Base-by-base conservation (phyloP, 345 rosid species). In the Iberis pinnata region DNA sequence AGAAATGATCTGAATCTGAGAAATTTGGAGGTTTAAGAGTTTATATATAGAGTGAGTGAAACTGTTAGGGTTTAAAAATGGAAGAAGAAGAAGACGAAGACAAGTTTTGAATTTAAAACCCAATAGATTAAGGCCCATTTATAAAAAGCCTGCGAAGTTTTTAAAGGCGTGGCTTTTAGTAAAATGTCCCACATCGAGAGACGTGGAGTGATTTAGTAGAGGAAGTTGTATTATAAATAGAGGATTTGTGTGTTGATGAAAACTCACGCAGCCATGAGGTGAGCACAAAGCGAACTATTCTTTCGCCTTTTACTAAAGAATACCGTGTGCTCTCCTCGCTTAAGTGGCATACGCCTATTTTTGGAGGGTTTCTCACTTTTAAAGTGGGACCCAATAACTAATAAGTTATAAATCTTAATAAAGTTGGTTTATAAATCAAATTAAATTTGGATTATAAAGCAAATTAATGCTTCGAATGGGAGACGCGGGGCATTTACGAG, bases 291-390 rank as follows among this genome's bases (percentile, higher is more conserved):
- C 65, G 60, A 66, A 66, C 71, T 58, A 65, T 65, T 64, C 52
- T 66, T 66, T 66, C 70, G 55, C 70, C 70, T 58, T 66, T 66
- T 66, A 58, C 70, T 66, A 66, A 66, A 66, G 70, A 66, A 51
- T 58, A 66, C 60, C 55, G 65, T 66, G 70, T 58, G 49, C 54
- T 66, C 70, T 45, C 65, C 24, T 31, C 60, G 20, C 13, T 8
- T 2, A 71, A 55, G 53, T 48, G 53, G 38, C 53, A 48, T 48
- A 48, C 53, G 53, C 53, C 22, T 29, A 48, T 48, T 48, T 48
- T 48, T 48, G 53, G 37, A 48, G 37, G 38, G 53, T 1, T n/a
- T 12, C 29, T 29, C 60, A 25, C 40, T 8, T 4, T 4, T 22
- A 22, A 0, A 4, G 9, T 41, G 48, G 8, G 48, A 12, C 48